Conservation (phyloP, 2,329 filamentous ascomycete species). For the Xylariaceae sp. region DNA sequence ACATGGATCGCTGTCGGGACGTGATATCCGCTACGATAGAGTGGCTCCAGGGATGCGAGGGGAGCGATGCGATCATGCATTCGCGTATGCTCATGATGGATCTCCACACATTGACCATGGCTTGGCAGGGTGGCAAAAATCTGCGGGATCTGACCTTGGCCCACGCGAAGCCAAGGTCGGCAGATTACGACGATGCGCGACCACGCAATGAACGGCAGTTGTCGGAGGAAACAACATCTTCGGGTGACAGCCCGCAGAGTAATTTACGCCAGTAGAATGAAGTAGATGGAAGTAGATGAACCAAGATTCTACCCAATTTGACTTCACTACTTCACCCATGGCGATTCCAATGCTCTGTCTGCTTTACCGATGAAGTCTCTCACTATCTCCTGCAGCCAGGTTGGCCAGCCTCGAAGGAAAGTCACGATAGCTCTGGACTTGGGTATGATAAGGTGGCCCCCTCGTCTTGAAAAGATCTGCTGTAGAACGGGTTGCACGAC, state of each 20-base stretch:
- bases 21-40: not conserved
- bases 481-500: not conserved
- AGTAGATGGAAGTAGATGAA: too few species aligned
- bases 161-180: not conserved
- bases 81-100: slow-evolving; percentile 1
- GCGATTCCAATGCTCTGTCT: not conserved
- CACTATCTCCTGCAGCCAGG: slow-evolving; percentile 6
- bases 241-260: not conserved
- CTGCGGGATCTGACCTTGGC: slow-evolving; percentile 1
- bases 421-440: slow-evolving; percentile 1
- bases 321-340: not conserved
- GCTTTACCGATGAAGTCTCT: slow-evolving; percentile 5
- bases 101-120: not conserved
- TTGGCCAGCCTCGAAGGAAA: slow-evolving; percentile 1
- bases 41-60: not conserved
- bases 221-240: not conserved
- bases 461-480: slow-evolving; percentile 3
- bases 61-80: not conserved
- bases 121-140: slow-evolving; percentile 1
- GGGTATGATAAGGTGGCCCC: slow-evolving; percentile 4
- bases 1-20: not conserved
- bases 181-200: not conserved
- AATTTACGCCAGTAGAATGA: too few species aligned
- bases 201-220: not conserved
- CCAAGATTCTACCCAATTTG: not conserved